Evolutionary conservation across 306 rosid species (phyloP).

Genomic region (Astragalus glycyphyllos): DNA sequence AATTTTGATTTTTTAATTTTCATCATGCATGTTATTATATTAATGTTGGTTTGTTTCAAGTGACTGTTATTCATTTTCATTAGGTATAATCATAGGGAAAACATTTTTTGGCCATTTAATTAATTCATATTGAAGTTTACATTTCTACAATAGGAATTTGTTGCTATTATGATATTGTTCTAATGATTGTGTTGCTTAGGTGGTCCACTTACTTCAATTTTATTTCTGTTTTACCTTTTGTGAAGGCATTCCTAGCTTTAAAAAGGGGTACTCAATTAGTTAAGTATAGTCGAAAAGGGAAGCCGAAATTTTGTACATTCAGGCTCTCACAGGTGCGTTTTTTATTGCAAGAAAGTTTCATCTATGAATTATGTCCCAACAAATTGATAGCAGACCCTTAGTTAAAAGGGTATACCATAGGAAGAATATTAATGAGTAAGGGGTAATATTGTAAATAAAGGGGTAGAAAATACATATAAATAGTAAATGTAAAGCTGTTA

Average conservation of each 20-base stretch:
- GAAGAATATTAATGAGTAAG: too few species aligned
- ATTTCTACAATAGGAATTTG: slow-evolving; percentile 31
- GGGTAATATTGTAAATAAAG: too few species aligned
- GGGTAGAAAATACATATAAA: too few species aligned
- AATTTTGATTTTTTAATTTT: neutral
- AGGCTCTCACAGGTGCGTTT: slow-evolving; percentile 78
- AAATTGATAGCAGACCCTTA: too few species aligned
- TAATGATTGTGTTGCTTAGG: slow-evolving; percentile 27
- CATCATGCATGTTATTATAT: neutral
- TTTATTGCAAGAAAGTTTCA: slow-evolving; percentile 7
- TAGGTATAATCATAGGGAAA: slow-evolving; percentile 1
- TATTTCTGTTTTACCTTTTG: slow-evolving; percentile 37
- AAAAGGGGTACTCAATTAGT: slow-evolving; percentile 82
- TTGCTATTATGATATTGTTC: slow-evolving; percentile 31
- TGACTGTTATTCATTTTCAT: neutral
- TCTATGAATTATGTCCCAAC: neutral
- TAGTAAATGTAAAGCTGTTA: too few species aligned
- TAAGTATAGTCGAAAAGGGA: slow-evolving; percentile 87
- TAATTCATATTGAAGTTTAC: slow-evolving; percentile 17
- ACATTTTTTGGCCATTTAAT: slow-evolving; percentile 10
- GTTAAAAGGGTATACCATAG: too few species aligned
- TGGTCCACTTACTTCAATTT: slow-evolving; percentile 31
- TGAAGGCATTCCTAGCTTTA: slow-evolving; percentile 72
- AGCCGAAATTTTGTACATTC: slow-evolving; percentile 81
- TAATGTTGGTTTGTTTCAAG: neutral